These are phyloP conservation scores for Macroventuria anomochaeta DNA, from an alignment of 2,329 filamentous ascomycete genomes.

Conservation along the genomic window DNA sequence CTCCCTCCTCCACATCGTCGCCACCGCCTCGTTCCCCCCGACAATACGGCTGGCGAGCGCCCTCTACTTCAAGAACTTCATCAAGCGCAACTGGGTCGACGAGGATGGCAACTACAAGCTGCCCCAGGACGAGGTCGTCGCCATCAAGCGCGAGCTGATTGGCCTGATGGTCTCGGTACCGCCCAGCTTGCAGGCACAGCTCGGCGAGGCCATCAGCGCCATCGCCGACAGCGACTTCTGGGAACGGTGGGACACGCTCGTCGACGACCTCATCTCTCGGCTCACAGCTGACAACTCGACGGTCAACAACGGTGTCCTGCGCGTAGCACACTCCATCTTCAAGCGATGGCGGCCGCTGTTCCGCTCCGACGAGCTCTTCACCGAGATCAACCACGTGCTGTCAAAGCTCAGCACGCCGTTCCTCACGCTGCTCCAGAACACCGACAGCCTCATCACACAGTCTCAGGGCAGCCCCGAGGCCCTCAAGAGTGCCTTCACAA, in stretches of 20 bases:
- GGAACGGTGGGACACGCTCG: constrained; percentile 93
- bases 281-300: constrained; percentile 81
- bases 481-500: constrained; percentile 80
- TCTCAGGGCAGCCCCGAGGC: constrained; percentile 77
- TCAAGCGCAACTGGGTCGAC: constrained; percentile 92
- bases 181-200: constrained; percentile 84
- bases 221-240: constrained; percentile 99
- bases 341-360: constrained; percentile 94
- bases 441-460: constrained; percentile 72
- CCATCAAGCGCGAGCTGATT: constrained; percentile 94
- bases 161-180: constrained; percentile 96
- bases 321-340: constrained; percentile 98
- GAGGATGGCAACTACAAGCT: constrained; percentile 95
- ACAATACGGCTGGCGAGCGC: constrained; percentile 87
- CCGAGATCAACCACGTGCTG: constrained; percentile 95
- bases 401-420: constrained; percentile 84
- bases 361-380: constrained; percentile 88
- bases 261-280: constrained; percentile 87
- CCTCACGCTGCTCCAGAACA: constrained; percentile 76
- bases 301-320: constrained; percentile 90
- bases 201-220: constrained; percentile 94
- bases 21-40: constrained; percentile 71
- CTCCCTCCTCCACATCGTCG: constrained; percentile 85
- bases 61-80: constrained; percentile 98
- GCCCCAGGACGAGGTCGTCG: constrained; percentile 77